A percentile compares a stretch with the other conserved stretches of the same genome.
phyloP scores from a whole-genome alignment of 2,329 filamentous ascomycete genomes.

The Periglandula ipomoeae region DNA sequence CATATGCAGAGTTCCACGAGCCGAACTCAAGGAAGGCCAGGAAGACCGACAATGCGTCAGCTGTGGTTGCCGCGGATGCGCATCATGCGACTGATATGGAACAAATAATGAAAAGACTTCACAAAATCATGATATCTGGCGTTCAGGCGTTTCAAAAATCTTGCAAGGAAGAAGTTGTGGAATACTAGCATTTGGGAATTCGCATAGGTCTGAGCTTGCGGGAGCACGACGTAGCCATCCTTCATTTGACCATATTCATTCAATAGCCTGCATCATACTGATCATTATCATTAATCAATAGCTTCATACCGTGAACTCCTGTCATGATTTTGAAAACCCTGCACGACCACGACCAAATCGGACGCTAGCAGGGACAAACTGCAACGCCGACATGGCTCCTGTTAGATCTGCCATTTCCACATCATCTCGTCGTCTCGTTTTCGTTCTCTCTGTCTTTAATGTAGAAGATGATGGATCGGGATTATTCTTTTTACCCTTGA shows the following conservation, averaged over 20 bases:
- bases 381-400: slow-evolving; percentile 60
- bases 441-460: slow-evolving; percentile 11
- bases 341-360: slow-evolving; percentile 52
- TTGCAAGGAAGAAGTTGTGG: background rate
- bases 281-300: slow-evolving; percentile 19
- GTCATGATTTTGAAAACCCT: slow-evolving; percentile 42
- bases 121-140: slow-evolving; percentile 1
- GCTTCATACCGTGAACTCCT: slow-evolving; percentile 8
- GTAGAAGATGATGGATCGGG: slow-evolving; percentile 11
- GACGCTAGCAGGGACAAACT: slow-evolving; percentile 60
- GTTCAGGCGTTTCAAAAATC: slow-evolving; percentile 11
- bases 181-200: background rate
- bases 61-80: slow-evolving; percentile 87
- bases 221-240: slow-evolving; percentile 26
- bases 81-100: slow-evolving; percentile 73
- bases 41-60: slow-evolving; percentile 80
- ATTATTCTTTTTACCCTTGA: slow-evolving; percentile 7
- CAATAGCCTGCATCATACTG: slow-evolving; percentile 22
- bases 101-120: background rate
- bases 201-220: background rate
- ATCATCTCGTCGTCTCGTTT: slow-evolving; percentile 23
- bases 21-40: slow-evolving; percentile 81
- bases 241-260: slow-evolving; percentile 20
- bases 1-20: slow-evolving; percentile 88
- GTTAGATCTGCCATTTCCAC: slow-evolving; percentile 54